Evolutionary conservation across 208 protist species (phyloP), one percentile per base, ranked within the genome.

Genomic region (Leishmania amazonensis): DNA sequence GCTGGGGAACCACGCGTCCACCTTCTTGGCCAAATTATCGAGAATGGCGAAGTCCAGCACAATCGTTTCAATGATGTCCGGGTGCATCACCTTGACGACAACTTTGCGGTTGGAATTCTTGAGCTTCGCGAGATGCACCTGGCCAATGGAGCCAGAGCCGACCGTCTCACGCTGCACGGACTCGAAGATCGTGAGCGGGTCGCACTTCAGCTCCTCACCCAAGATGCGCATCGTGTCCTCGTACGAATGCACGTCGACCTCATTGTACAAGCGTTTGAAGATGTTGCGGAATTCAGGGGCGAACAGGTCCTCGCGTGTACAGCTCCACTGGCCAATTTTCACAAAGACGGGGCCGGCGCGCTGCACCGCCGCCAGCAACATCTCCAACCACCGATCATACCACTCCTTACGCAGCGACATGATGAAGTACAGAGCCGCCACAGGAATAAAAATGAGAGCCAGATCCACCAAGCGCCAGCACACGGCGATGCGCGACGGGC

Each of bases 41-140:
- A 97, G 86, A 47, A 98, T 91, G 70, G 81, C 84, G 76, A 98
- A 98, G 80, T 98, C 95, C 49, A 91, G 91, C 47, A 96, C 89
- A 79, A 97, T 96, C 6, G 83, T 94, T 78, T 98, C 92, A 45
- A 95, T 89, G 75, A 98, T 93, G 70, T 89, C 71, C 21, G 95
- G 95, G 64, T 98, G 95, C 93, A 97, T 97, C 64, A 98, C 94
- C 84, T 98, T 98, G 35, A 98, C 76, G 24, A 98, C 95, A 62
- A 96, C 93, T 49, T 87, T 87, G 78, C 88, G 85, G 42, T 86
- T 84, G 7, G 87, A 90, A 57, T 85, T 83, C 80, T 89, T 91
- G 57, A 97, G 83, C 54, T 87, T 90, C 15, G 95, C 95, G 38
- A 96, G 76, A 78, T 98, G 95, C n/a, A 98, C 95, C 86, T 98